Evolutionary conservation across 2,329 filamentous ascomycete genomes (phyloP), one percentile per base, ranked within the genome.

Genomic region (Raffaelea albimanens): DNA sequence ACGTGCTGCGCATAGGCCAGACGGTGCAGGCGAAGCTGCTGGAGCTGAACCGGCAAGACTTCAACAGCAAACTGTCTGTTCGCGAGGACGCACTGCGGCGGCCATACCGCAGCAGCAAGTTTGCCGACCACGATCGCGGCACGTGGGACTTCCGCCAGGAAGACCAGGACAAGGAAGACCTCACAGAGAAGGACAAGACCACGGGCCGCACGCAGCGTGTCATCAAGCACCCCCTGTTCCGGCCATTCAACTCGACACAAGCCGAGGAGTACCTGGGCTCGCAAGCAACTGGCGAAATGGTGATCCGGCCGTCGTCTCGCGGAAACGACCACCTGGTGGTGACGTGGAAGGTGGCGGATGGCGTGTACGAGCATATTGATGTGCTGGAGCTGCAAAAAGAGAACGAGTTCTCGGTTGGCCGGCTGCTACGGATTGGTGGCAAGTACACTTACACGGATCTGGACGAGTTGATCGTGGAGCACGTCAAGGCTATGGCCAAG

Each of bases 191-290:
- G 67, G 88, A 93, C 60, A 85, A 87, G 61, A 79, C 80, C 11
- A 87, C 87, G 18, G 89, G 87, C 14, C 87, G 93, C 44, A 85
- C 87, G 2, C 88, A 95, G 63, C 82, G 93, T 63, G 93, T 98
- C 50, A 93, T 98, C 71, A 98, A 98, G 65, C 93, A 98, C 62
- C 91, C 93, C 22, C 79, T 97, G 16, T 98, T 97, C 78, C 86
- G 84, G 57, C 84, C 89, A 0, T 97, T 94, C 75, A 96, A 95
- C 66, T 80, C 88, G 25, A 81, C 82, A 2, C 89, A 97, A 66
- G 93, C 93, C 1, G 88, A 97, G 65, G 88, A 97, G 63, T 97
- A 85, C 63, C 76, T 98, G 29, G 89, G 89, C 39, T 87, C 85
- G 14, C 87, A 94, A 63, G 79, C 84, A 45, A 75, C 83, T 7